Evolutionary conservation across 768 basidiomycete species (phyloP), one percentile per base, ranked within the genome.

Genomic region (Zangia roseola): DNA sequence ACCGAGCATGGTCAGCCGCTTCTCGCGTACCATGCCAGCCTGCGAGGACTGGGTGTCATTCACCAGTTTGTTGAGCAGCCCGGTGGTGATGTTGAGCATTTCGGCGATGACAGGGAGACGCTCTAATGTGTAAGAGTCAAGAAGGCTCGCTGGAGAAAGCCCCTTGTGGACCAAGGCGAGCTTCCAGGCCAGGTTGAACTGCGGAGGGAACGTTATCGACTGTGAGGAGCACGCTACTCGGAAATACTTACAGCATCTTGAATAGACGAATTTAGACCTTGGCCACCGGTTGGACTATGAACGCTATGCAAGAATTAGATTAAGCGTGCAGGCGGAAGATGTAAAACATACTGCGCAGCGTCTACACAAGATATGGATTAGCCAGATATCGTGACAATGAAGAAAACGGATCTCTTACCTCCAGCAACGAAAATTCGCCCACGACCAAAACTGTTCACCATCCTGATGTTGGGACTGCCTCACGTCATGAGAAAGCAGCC

Each of bases 361-460:
- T 81, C 79, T 81, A 45, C 2, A 5, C 1, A 40, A 21, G n/a
- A 14, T 16, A 5, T 14, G 30, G n/a, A 44, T 46, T 2, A 41
- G 20, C 33, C 21, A 30, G 6, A 20, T n/a, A n/a, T n/a, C n/a
- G n/a, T n/a, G 6, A 12, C 10, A 13, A n/a, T n/a, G 3, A 30
- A 17, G 5, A 34, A 26, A 24, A 2, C 6, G 20, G 40, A 17
- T 9, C 13, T 8, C 39, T 42, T 26, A 58, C 79, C 80, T 56
- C 79, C 80, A 23, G 63, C 72, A 14, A 80, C 41, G 50, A 79
- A 80, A 10, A 73, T 74, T n/a, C 75, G 66, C 2, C 76, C 76
- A 5, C 55, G 48, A 16, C 63, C 55, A 53, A 79, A 74, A 19
- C 58, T 68, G 36, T 78, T 55, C 0, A 71, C 73, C 75, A 79